A percentile compares a stretch with the other conserved stretches of the same genome.
These are phyloP conservation scores for Pittosporum tobira DNA, from an alignment of 129 eudicot genomes.

Conservation along the genomic window DNA sequence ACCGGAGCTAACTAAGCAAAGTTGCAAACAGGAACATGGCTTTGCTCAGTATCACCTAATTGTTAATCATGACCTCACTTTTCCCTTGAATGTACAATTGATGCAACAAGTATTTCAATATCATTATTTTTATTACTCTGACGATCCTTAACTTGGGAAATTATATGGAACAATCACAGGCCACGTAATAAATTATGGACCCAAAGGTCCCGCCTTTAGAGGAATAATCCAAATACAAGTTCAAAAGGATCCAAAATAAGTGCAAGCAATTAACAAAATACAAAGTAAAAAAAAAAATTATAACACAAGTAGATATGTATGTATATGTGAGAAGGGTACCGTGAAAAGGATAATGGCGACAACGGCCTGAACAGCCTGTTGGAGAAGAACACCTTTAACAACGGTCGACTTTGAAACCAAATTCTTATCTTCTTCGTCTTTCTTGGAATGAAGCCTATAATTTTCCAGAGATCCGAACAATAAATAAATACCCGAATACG, in stretches of 20 bases:
- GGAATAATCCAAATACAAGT: no score
- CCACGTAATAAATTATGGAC: not conserved
- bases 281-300: not conserved
- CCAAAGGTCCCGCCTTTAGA: no score
- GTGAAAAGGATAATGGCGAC: slow-evolving; percentile 65
- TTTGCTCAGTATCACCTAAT: no score
- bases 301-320: no score
- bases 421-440: slow-evolving; percentile 71
- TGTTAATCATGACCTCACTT: no score
- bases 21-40: not conserved
- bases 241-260: no score
- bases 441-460: slow-evolving; percentile 61
- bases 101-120: no score
- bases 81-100: no score
- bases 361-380: slow-evolving; percentile 64
- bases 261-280: not conserved
- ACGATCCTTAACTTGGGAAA: no score
- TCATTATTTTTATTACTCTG: no score
- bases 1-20: no score
- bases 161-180: not conserved
- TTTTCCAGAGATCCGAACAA: slow-evolving; percentile 50
- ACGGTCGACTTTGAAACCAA: slow-evolving; percentile 51
- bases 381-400: slow-evolving; percentile 74
- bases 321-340: slow-evolving; percentile 24
- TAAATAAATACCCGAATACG: slow-evolving; percentile 61